Evolutionary conservation across 2,329 filamentous ascomycete genomes (phyloP).

Genomic region (Arachnomyces sp.): DNA sequence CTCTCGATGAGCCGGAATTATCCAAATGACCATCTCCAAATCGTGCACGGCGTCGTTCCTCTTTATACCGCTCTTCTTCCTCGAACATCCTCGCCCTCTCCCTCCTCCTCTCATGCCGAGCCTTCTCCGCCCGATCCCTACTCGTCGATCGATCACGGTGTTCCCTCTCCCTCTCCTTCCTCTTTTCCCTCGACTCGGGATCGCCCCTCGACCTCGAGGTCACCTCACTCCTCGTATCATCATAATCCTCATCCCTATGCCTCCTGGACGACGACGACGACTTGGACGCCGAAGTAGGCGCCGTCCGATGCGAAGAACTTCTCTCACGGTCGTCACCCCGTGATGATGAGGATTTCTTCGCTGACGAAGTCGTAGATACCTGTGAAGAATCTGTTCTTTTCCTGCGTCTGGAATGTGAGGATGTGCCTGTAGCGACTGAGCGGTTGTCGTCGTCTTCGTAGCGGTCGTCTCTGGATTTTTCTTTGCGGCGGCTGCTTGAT

Average conservation of each 20-base stretch:
- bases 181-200: constrained; percentile 1
- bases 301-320: constrained; percentile 25
- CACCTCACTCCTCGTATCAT: constrained; percentile 6
- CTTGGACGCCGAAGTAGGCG: constrained; percentile 5
- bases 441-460: constrained; percentile 8
- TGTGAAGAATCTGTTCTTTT: constrained; percentile 20
- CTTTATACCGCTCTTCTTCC: constrained; percentile 10
- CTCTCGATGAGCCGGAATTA: constrained; percentile 17
- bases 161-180: constrained; percentile 7
- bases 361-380: constrained; percentile 22
- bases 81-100: constrained; percentile 17
- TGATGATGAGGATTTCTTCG: constrained; percentile 34
- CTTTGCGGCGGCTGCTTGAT: constrained; percentile 23
- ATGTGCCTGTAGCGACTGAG: constrained; percentile 5
- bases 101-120: constrained; percentile 10
- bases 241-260: constrained; percentile 3
- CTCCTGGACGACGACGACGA: constrained; percentile 14
- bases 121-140: constrained; percentile 13
- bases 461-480: constrained; percentile 4
- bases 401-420: constrained; percentile 10
- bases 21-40: constrained; percentile 21
- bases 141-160: constrained; percentile 16
- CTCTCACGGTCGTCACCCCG: constrained; percentile 40
- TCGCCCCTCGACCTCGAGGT: constrained; percentile 7
- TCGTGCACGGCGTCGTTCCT: constrained; percentile 22